Conservation (phyloP, 805 yeast species). For the Ogataea henricii region DNA sequence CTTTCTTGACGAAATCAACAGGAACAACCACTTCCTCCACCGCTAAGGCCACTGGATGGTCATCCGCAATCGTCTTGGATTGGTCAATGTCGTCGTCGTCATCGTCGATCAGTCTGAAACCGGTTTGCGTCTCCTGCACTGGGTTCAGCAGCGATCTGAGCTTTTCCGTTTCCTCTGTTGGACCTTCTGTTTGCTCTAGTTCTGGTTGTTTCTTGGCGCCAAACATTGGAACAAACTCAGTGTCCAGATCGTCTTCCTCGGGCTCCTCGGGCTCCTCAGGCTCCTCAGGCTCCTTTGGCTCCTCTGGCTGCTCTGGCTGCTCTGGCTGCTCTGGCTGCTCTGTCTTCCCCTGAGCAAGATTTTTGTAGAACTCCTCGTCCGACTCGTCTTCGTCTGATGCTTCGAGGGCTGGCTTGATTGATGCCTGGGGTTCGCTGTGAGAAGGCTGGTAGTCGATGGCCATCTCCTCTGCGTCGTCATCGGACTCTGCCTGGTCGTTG, state of each 20-base stretch:
- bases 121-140: conserved; percentile 21
- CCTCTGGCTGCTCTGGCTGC: background rate
- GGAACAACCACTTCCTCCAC: conserved; percentile 17
- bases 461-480: conserved; percentile 20
- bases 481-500: background rate
- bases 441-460: conserved; percentile 18
- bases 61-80: conserved; percentile 27
- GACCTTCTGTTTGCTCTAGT: conserved; percentile 30
- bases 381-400: conserved; percentile 25
- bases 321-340: conserved; percentile 1
- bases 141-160: conserved; percentile 63
- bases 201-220: conserved; percentile 6
- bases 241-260: conserved; percentile 33
- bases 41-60: conserved; percentile 16
- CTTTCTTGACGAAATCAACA: conserved; percentile 23
- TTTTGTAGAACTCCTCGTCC: conserved; percentile 27
- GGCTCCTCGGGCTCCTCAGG: conserved; percentile 7
- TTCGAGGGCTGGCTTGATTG: background rate
- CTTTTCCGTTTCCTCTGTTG: conserved; percentile 55
- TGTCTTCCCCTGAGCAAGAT: conserved; percentile 5
- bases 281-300: no score
- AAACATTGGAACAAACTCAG: conserved; percentile 59
- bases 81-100: conserved; percentile 51
- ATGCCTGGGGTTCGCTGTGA: background rate
- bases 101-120: conserved; percentile 47